Percentiles rank a stretch among this genome's conserved stretches.
phyloP scores from a whole-genome alignment of 2,329 filamentous ascomycete genomes.

The Kalaharituber pfeilii region DNA sequence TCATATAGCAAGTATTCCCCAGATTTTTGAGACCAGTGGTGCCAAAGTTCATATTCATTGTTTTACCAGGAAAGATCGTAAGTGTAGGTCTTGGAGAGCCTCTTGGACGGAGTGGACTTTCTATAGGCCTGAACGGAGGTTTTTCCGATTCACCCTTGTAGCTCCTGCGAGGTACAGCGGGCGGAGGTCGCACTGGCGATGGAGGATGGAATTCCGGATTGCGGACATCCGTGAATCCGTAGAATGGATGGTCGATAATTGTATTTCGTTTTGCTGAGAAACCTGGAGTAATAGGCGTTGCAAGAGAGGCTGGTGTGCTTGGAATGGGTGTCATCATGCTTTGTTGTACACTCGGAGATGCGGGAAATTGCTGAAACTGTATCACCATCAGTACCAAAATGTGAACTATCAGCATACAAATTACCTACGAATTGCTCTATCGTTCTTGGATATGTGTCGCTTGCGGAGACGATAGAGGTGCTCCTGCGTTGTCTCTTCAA shows the following conservation, averaged over 20 bases:
- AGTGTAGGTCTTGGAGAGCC: slow-evolving; percentile 44
- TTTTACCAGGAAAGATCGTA: background rate
- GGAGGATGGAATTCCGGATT: slow-evolving; percentile 24
- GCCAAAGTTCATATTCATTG: slow-evolving; percentile 48
- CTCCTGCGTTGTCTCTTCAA: slow-evolving; percentile 12
- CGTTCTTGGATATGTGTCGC: slow-evolving; percentile 42
- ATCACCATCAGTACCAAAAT: background rate
- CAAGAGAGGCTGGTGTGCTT: slow-evolving; percentile 19
- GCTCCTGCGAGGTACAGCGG: slow-evolving; percentile 42
- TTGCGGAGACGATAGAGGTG: slow-evolving; percentile 14
- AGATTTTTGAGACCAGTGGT: slow-evolving; percentile 58
- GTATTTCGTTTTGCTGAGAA: slow-evolving; percentile 14
- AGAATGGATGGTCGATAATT: slow-evolving; percentile 23
- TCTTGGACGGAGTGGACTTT: slow-evolving; percentile 64
- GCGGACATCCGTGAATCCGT: slow-evolving; percentile 21
- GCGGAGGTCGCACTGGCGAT: slow-evolving; percentile 32
- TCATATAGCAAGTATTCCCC: slow-evolving; percentile 98
- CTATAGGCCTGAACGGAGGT: slow-evolving; percentile 33
- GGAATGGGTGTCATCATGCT: slow-evolving; percentile 34
- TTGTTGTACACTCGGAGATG: slow-evolving; percentile 29
- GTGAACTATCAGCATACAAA: background rate
- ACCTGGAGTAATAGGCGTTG: slow-evolving; percentile 34
- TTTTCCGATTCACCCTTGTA: slow-evolving; percentile 63
- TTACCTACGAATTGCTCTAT: slow-evolving; percentile 22
- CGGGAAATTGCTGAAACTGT: slow-evolving; percentile 22